These are phyloP conservation scores for Annulohypoxylon maeteangense DNA, from an alignment of 495 filamentous ascomycete species.

Conservation along the genomic window DNA sequence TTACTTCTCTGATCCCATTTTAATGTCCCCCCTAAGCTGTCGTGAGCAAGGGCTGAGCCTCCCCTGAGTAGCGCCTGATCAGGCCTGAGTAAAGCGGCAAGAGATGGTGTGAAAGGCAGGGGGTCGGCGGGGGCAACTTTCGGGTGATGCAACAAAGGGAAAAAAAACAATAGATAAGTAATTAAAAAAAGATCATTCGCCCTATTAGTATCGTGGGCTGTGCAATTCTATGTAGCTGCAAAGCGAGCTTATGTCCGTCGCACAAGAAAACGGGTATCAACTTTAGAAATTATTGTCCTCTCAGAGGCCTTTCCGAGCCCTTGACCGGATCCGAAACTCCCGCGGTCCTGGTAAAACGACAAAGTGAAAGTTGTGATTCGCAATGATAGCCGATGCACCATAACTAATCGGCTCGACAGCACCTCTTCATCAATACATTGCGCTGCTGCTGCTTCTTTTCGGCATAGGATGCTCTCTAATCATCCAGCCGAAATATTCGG, in stretches of 20 bases:
- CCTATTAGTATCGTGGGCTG: slow-evolving; percentile 33
- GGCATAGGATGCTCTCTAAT: slow-evolving; percentile 48
- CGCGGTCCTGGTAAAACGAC: slow-evolving; percentile 21
- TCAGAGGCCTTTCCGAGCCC: slow-evolving; percentile 20
- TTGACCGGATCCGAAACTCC: slow-evolving; percentile 35
- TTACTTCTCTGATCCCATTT: no score
- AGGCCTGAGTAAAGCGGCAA: no score
- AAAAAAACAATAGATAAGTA: background rate
- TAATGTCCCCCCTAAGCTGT: no score
- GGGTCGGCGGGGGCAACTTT: no score
- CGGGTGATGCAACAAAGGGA: slow-evolving; percentile 3
- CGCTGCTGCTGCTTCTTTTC: slow-evolving; percentile 31
- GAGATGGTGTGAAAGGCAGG: no score
- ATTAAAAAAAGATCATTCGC: slow-evolving; percentile 23
- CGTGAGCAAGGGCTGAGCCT: no score
- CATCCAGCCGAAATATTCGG: slow-evolving; percentile 65
- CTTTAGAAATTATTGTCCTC: slow-evolving; percentile 32
- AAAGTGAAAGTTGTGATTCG: slow-evolving; percentile 30
- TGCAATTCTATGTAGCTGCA: slow-evolving; percentile 32
- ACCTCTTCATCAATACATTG: slow-evolving; percentile 38
- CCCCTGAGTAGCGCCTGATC: no score
- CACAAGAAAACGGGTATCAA: slow-evolving; percentile 40
- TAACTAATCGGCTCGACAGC: slow-evolving; percentile 26
- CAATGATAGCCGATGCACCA: slow-evolving; percentile 23
- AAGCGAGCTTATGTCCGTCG: slow-evolving; percentile 28